Conservation (phyloP, 2,329 filamentous ascomycete genomes). For the Nothopassalora personata region DNA sequence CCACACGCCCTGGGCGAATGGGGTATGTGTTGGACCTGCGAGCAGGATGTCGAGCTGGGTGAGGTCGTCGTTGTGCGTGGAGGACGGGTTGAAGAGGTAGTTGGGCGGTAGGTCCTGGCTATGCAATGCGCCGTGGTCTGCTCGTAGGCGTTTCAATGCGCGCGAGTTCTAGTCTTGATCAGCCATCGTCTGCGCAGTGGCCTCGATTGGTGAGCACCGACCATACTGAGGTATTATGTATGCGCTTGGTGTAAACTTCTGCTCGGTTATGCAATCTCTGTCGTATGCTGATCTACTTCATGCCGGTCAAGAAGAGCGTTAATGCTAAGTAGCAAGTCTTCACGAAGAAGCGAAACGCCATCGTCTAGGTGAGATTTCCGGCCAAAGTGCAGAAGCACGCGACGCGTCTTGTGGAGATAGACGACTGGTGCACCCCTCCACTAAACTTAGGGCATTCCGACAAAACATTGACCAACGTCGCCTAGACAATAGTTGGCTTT, state of each 20-base stretch:
- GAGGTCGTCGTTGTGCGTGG: constrained; percentile 46
- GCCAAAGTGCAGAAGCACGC: neutral
- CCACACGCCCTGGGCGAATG: constrained; percentile 56
- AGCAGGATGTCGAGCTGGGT: constrained; percentile 55
- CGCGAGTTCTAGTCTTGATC: constrained; percentile 39
- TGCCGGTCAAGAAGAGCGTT: neutral
- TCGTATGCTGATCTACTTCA: constrained; percentile 2
- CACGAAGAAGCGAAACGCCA: neutral
- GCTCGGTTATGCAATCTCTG: neutral
- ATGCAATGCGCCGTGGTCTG: constrained; percentile 55
- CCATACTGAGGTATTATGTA: neutral
- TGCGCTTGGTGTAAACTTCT: neutral
- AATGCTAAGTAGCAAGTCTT: neutral
- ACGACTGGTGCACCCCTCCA: too few relatives aligned
- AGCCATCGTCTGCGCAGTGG: neutral
- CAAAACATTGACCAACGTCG: too few relatives aligned
- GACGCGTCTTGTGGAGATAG: too few relatives aligned
- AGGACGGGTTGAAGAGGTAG: constrained; percentile 51
- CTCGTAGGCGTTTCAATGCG: constrained; percentile 53
- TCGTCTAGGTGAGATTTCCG: neutral
- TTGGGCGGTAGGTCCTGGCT: constrained; percentile 54
- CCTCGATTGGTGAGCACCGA: neutral
- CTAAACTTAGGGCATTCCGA: neutral
- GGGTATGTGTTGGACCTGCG: constrained; percentile 55
- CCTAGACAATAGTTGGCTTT: too few relatives aligned